These are phyloP conservation scores for Talaromyces marneffei DNA, from an alignment of 2,329 filamentous ascomycete genomes.

Conservation along the genomic window DNA sequence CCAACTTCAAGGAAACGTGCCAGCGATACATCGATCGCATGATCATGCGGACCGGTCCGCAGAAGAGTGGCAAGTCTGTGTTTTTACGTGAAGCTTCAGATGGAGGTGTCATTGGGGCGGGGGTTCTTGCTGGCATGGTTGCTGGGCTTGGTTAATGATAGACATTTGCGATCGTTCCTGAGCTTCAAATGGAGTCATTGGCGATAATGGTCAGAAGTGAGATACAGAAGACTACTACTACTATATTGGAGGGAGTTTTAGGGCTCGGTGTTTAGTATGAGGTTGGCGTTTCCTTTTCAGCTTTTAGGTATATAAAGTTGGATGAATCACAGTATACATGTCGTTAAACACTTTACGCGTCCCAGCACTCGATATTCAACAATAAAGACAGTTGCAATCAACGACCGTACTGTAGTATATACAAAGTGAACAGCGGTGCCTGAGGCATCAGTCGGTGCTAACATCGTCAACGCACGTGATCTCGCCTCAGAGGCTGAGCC, in stretches of 20 bases:
- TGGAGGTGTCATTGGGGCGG: conserved; percentile 53
- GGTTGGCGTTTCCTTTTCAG: conserved; percentile 5
- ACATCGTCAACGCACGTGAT: conserved; percentile 1
- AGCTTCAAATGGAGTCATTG: not conserved
- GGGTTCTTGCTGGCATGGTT: conserved; percentile 48
- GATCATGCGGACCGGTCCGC: conserved; percentile 42
- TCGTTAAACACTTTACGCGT: not conserved
- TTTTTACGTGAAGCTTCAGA: conserved; percentile 49
- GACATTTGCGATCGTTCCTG: not conserved
- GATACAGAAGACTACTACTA: not conserved
- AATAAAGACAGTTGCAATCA: not conserved
- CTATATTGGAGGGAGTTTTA: conserved; percentile 6
- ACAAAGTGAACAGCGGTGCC: not conserved
- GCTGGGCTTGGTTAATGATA: conserved; percentile 12
- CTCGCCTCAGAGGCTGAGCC: not conserved
- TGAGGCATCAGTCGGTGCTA: not conserved
- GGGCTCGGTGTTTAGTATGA: not conserved
- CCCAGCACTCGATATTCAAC: not conserved
- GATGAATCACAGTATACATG: not conserved
- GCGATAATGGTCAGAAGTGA: not conserved
- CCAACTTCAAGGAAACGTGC: conserved; percentile 64
- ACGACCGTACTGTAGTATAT: not conserved
- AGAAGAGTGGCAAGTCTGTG: conserved; percentile 45
- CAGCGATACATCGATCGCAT: conserved; percentile 60
- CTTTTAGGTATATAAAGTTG: conserved; percentile 5